phyloP scores from a whole-genome alignment of 2,329 filamentous ascomycete species.

The Arthroderma uncinatum region DNA sequence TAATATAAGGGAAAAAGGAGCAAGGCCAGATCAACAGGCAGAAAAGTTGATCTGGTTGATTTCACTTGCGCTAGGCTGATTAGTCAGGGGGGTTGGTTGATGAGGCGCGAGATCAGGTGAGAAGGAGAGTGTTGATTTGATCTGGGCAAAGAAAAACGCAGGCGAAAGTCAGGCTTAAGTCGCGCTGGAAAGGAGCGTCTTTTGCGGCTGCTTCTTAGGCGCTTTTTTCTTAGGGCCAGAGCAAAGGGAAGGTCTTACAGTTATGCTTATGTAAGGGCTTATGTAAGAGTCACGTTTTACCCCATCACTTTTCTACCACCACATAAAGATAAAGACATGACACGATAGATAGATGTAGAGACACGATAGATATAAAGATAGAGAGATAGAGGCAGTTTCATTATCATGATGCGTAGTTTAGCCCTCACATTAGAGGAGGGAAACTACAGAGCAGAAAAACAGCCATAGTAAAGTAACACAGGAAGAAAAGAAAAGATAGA shows the following conservation, averaged over 20 bases:
- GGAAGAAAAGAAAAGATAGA: slow-evolving; percentile 15
- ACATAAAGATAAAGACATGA: neutral
- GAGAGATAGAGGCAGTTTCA: neutral
- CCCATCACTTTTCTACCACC: slow-evolving; percentile 10
- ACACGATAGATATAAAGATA: neutral
- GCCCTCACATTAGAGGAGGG: slow-evolving; percentile 10
- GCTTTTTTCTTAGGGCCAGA: neutral
- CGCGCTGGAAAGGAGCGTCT: no score
- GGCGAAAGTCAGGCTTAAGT: no score
- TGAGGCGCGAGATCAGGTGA: neutral
- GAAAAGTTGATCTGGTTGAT: no score
- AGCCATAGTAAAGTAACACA: slow-evolving; percentile 13
- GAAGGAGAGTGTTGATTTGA: neutral
- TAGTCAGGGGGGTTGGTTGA: neutral
- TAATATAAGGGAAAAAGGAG: neutral
- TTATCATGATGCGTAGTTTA: neutral
- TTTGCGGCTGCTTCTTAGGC: neutral
- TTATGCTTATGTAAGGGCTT: neutral
- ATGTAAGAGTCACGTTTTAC: slow-evolving; percentile 16
- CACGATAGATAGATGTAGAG: neutral
- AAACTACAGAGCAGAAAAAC: slow-evolving; percentile 17
- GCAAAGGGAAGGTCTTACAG: neutral
- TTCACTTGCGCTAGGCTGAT: no score
- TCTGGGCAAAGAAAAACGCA: no score
- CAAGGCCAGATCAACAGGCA: neutral